phyloP scores from a whole-genome alignment of 441 rosid genomes.

The Brassica hybrid region DNA sequence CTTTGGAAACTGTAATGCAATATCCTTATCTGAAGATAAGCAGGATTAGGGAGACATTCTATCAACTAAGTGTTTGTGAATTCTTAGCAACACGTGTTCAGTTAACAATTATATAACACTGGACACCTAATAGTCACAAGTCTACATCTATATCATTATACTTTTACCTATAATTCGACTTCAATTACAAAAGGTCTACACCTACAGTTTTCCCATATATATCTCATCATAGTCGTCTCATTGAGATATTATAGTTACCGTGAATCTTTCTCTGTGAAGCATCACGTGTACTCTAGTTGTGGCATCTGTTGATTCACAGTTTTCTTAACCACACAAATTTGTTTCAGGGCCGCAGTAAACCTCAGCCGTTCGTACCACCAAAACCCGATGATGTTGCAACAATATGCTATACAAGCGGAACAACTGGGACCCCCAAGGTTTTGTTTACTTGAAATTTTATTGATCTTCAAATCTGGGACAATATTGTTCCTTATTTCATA shows the following conservation, averaged over 20 bases:
- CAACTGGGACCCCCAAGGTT: slow-evolving; percentile 99
- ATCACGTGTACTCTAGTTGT: not conserved
- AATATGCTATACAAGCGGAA: slow-evolving; percentile 98
- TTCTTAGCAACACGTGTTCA: not conserved
- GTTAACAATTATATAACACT: slow-evolving; percentile 4
- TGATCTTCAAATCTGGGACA: slow-evolving; percentile 19
- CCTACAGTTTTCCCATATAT: too few species aligned
- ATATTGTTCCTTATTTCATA: not conserved
- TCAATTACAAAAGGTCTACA: too few species aligned
- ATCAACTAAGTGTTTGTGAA: too few species aligned
- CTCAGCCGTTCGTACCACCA: slow-evolving; percentile 83
- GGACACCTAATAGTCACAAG: too few species aligned
- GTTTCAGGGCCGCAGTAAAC: slow-evolving; percentile 84
- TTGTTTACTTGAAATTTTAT: slow-evolving; percentile 26
- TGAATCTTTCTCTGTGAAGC: too few species aligned
- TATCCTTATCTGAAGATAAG: too few species aligned
- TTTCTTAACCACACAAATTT: slow-evolving; percentile 43
- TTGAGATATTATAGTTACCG: too few species aligned
- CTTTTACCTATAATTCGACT: too few species aligned
- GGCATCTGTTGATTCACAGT: slow-evolving; percentile 23
- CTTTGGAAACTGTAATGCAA: too few species aligned
- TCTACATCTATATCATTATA: too few species aligned
- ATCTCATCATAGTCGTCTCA: too few species aligned
- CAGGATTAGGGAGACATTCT: too few species aligned
- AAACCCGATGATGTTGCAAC: slow-evolving; percentile 92